Base-by-base conservation (phyloP, 163 green algal species). In the Volvox carteri region DNA sequence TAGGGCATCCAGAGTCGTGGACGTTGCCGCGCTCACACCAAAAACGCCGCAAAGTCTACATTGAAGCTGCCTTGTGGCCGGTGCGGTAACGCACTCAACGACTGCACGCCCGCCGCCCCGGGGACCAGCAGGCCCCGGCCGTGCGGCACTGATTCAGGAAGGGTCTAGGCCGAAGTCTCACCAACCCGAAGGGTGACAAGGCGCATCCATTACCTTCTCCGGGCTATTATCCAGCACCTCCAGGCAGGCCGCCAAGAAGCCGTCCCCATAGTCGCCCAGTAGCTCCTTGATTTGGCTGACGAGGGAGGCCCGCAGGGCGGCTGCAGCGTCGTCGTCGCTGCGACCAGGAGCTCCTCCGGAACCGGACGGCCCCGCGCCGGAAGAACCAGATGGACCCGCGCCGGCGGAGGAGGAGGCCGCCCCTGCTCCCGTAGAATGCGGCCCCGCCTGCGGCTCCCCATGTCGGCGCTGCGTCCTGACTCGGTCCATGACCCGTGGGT, bases 251-350 rank as follows among this genome's bases (percentile, higher is more conserved):
- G 93, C 92, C 14, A 97, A 46, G 70, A 94, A 98, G 41, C 96
- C 96, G 37, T 94, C 90, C 0, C 96, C 95, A 86, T 93, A 96
- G 28, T 95, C 93, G 14, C 95, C 95, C 58, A 98, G 90, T 62
- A 98, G 54, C 19, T 97, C 96, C 28, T 90, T 88, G 35, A 98
- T 91, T 74, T 83, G 70, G 21, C 46, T 58, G 9, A 88, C 25
- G 16, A 88, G 83, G 25, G 68, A 80, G 11, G 84, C 37, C 12
- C 37, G 50, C 35, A 19, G 28, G 28, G 84, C 52, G 25, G 70
- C 35, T 12, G 39, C 84, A 21, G 39, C 70, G 25, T 60, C 19
- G 54, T 85, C 54, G n/a, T n/a, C n/a, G n/a, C n/a, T n/a, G n/a
- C n/a, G n/a, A 41, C 70, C 56, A 28, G 70, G 37, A 39, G 37